phyloP scores from a whole-genome alignment of 1,284 basidiomycete genomes.

The Sanguinoderma infundibulare region DNA sequence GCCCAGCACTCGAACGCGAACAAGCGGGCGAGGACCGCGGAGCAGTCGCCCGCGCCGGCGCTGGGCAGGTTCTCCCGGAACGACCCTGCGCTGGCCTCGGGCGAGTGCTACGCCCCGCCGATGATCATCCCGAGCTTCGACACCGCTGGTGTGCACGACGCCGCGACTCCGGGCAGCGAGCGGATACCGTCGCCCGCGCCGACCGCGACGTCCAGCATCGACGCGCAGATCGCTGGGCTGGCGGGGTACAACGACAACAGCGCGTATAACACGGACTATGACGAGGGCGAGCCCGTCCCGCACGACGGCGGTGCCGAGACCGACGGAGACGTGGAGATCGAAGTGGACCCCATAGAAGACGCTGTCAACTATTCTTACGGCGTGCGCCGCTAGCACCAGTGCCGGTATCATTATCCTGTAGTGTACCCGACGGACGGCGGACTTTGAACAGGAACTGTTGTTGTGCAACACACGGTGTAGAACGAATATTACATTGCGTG shows the following conservation, averaged over 20 bases:
- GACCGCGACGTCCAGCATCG: constrained; percentile 51
- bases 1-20: too few relatives aligned
- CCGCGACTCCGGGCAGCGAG: constrained; percentile 28
- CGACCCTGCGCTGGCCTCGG: constrained; percentile 8
- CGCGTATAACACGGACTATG: constrained; percentile 39
- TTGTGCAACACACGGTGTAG: neutral
- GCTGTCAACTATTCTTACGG: constrained; percentile 17
- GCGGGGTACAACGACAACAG: constrained; percentile 33
- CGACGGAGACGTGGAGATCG: constrained; percentile 25
- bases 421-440: neutral
- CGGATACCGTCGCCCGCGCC: constrained; percentile 52
- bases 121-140: constrained; percentile 23
- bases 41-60: constrained; percentile 10
- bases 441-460: neutral
- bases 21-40: constrained; percentile 24
- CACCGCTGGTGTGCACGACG: constrained; percentile 10
- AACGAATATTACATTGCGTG: constrained; percentile 14
- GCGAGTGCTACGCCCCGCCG: constrained; percentile 27
- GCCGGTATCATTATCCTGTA: constrained; percentile 4
- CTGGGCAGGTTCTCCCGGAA: constrained; percentile 9
- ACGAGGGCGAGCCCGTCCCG: constrained; percentile 23
- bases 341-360: constrained; percentile 27
- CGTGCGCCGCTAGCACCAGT: neutral
- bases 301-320: constrained; percentile 18
- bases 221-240: constrained; percentile 34